Evolutionary conservation across 2,329 filamentous ascomycete genomes (phyloP).

Genomic region (Domatiomyces catenatus): DNA sequence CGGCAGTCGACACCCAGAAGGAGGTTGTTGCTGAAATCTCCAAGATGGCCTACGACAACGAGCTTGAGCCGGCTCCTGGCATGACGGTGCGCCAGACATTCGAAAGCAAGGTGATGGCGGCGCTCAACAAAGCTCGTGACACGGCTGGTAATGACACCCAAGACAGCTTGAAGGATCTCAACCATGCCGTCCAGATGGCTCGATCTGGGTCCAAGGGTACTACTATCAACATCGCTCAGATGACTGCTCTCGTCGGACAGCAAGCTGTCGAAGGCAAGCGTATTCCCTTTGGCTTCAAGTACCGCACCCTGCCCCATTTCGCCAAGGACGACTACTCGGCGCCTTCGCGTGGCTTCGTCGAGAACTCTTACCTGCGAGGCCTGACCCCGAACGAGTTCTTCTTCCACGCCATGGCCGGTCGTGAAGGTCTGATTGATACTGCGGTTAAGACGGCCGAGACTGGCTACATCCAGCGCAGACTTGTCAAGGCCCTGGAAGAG

Average conservation of each 20-base stretch:
- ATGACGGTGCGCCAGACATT: slow-evolving; percentile 99
- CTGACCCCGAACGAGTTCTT: slow-evolving; percentile 94
- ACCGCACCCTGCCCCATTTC: slow-evolving; percentile 90
- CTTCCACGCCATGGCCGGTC: slow-evolving; percentile 99
- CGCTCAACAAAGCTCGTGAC: slow-evolving; percentile 88
- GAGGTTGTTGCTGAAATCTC: slow-evolving; percentile 62
- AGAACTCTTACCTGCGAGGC: slow-evolving; percentile 95
- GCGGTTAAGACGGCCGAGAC: slow-evolving; percentile 99
- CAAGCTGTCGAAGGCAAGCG: slow-evolving; percentile 97
- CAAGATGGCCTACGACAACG: slow-evolving; percentile 63
- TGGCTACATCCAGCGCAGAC: slow-evolving; percentile 94
- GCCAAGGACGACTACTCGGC: slow-evolving; percentile 99
- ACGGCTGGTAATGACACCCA: slow-evolving; percentile 86
- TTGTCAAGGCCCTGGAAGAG: slow-evolving; percentile 96
- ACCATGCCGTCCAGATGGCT: slow-evolving; percentile 95
- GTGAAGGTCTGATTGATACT: slow-evolving; percentile 98
- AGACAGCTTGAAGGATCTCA: slow-evolving; percentile 82
- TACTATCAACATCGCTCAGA: slow-evolving; percentile 98
- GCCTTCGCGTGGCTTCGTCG: slow-evolving; percentile 90
- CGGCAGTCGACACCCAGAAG: slow-evolving; percentile 69
- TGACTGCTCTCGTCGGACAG: slow-evolving; percentile 95
- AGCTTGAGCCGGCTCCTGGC: slow-evolving; percentile 82
- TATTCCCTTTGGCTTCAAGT: slow-evolving; percentile 98
- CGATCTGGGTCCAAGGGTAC: slow-evolving; percentile 95
- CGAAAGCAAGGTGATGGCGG: slow-evolving; percentile 89